phyloP scores from a whole-genome alignment of 352 stramenopile species.

The Globisporangium camurandrum region DNA sequence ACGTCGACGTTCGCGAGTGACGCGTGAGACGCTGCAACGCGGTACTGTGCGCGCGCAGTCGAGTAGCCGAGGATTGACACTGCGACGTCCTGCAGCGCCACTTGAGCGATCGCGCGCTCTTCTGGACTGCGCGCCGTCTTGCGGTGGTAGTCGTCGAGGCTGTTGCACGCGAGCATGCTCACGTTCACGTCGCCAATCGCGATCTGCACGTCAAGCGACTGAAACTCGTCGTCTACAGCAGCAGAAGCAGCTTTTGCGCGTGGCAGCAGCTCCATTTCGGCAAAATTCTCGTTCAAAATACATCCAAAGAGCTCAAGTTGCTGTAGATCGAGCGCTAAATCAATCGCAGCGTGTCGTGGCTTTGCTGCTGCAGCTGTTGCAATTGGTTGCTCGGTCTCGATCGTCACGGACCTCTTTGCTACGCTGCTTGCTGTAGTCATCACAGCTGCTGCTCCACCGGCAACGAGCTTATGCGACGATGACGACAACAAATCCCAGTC shows the following conservation, averaged over 20 bases:
- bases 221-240: slow-evolving; percentile 28
- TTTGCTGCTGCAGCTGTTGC: not conserved
- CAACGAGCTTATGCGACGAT: not conserved
- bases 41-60: slow-evolving; percentile 44
- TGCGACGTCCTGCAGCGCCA: slow-evolving; percentile 31
- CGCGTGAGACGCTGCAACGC: slow-evolving; percentile 27
- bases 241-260: not conserved
- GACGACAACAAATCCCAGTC: slow-evolving; percentile 27
- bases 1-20: slow-evolving; percentile 42
- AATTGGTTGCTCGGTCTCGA: slow-evolving; percentile 7
- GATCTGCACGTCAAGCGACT: slow-evolving; percentile 33
- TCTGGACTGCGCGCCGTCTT: slow-evolving; percentile 11
- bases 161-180: slow-evolving; percentile 20
- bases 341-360: slow-evolving; percentile 7
- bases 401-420: not conserved
- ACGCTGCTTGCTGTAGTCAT: not conserved
- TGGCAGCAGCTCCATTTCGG: slow-evolving; percentile 11
- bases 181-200: slow-evolving; percentile 35
- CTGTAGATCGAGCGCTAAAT: slow-evolving; percentile 42
- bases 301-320: slow-evolving; percentile 59
- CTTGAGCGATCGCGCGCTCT: slow-evolving; percentile 29
- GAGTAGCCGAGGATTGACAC: slow-evolving; percentile 36
- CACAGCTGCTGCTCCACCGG: not conserved
- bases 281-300: slow-evolving; percentile 57
- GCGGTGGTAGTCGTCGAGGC: slow-evolving; percentile 4